Evolutionary conservation across 75 land plant genomes (phyloP).

Genomic region (Selaginella moellendorffii): DNA sequence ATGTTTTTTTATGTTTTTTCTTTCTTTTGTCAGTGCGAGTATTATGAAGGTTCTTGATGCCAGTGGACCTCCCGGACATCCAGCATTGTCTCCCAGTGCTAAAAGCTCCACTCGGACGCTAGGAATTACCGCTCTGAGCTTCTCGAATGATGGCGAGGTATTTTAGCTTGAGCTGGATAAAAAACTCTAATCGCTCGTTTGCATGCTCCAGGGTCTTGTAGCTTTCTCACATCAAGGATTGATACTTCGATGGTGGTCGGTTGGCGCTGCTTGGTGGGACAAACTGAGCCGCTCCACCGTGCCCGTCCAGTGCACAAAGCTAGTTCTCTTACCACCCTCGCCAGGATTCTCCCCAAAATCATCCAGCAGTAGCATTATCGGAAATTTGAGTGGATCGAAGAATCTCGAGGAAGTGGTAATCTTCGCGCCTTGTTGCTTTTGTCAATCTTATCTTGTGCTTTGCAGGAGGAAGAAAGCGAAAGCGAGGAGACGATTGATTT

Average conservation of each 20-base stretch:
- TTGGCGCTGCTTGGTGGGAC: constrained; percentile 90
- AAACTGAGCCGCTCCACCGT: constrained; percentile 44
- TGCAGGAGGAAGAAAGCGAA: constrained; percentile 28
- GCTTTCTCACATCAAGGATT: constrained; percentile 87
- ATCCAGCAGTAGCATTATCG: constrained; percentile 43
- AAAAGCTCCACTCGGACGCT: constrained; percentile 22
- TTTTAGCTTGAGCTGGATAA: neutral
- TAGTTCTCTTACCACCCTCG: constrained; percentile 82
- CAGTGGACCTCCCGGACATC: constrained; percentile 84
- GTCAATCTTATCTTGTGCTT: neutral
- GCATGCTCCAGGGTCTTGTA: constrained; percentile 82
- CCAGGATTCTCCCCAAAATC: constrained; percentile 79
- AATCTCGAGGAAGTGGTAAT: neutral
- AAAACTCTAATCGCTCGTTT: neutral
- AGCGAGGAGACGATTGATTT: constrained; percentile 44
- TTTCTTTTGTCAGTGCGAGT: constrained; percentile 36
- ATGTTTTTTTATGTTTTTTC: neutral
- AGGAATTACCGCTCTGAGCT: constrained; percentile 59
- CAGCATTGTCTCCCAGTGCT: constrained; percentile 34
- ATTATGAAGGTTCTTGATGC: constrained; percentile 78
- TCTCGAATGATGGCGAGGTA: constrained; percentile 93
- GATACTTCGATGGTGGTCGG: constrained; percentile 91
- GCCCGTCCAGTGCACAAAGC: constrained; percentile 83
- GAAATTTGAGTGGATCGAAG: neutral
- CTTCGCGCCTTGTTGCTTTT: neutral